These are phyloP conservation scores for Balansia obtecta DNA, from an alignment of 2,329 filamentous ascomycete species.

Conservation along the genomic window DNA sequence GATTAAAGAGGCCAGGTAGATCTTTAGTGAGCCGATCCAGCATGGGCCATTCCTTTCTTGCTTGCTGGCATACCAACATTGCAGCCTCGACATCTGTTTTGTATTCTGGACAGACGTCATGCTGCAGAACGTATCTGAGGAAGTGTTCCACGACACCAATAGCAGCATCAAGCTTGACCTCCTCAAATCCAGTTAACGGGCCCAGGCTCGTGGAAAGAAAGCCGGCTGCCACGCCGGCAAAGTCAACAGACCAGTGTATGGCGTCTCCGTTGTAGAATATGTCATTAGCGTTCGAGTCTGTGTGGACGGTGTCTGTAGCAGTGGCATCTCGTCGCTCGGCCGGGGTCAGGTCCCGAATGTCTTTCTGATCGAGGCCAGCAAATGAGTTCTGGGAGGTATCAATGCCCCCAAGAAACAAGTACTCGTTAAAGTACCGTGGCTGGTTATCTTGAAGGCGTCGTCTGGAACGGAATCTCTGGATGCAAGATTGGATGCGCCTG, in stretches of 20 bases:
- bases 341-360: conserved; percentile 41
- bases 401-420: conserved; percentile 73
- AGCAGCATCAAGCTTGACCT: conserved; percentile 38
- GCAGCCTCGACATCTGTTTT: conserved; percentile 53
- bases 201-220: conserved; percentile 57
- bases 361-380: conserved; percentile 45
- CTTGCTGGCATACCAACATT: conserved; percentile 51
- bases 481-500: conserved; percentile 73
- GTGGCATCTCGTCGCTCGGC: conserved; percentile 49
- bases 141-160: conserved; percentile 70
- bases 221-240: conserved; percentile 61
- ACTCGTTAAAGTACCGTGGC: conserved; percentile 59
- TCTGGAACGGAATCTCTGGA: conserved; percentile 67
- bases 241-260: conserved; percentile 67
- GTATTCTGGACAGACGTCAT: conserved; percentile 80
- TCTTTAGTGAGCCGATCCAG: conserved; percentile 35
- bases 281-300: conserved; percentile 27
- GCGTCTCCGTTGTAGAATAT: conserved; percentile 38
- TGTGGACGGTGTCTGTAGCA: conserved; percentile 47
- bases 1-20: conserved; percentile 71
- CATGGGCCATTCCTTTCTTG: conserved; percentile 53
- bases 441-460: conserved; percentile 59
- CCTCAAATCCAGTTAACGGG: conserved; percentile 42
- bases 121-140: conserved; percentile 72
- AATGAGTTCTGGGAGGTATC: conserved; percentile 47